phyloP scores from a whole-genome alignment of 768 basidiomycete species.

The Lactarius tabidus region DNA sequence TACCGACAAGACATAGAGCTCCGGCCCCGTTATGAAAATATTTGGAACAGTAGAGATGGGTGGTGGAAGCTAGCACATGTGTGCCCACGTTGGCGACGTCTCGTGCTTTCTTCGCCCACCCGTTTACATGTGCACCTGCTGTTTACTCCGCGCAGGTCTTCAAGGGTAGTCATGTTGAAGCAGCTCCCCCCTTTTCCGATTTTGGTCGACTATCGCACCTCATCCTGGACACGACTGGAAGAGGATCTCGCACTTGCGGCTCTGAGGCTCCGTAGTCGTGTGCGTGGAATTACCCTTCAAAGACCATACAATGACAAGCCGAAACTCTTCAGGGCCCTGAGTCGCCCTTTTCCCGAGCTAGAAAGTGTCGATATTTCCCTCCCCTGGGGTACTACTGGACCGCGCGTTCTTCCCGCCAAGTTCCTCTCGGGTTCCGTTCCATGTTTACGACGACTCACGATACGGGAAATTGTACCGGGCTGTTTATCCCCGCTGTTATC shows the following conservation, averaged over 20 bases:
- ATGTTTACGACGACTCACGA: neutral
- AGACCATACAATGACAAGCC: neutral
- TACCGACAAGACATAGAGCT: too few species aligned
- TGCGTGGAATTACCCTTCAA: neutral
- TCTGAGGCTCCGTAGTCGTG: neutral
- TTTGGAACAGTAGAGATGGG: too few species aligned
- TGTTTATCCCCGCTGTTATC: neutral
- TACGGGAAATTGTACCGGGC: neutral
- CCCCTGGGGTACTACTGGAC: too few species aligned
- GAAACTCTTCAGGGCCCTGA: neutral
- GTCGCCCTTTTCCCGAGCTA: neutral
- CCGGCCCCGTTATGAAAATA: too few species aligned
- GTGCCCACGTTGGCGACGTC: too few species aligned
- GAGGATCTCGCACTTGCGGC: neutral
- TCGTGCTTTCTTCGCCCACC: too few species aligned
- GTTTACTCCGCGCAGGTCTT: too few species aligned
- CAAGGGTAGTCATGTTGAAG: neutral
- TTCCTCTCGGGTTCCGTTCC: neutral
- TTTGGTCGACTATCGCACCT: neutral
- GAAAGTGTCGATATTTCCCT: neutral
- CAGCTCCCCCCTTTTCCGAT: neutral
- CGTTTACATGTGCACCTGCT: too few species aligned
- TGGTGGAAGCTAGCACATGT: too few species aligned
- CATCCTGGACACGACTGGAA: neutral
- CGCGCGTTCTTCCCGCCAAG: neutral